Base-by-base conservation (phyloP, 129 eudicot genomes). In the Kitagawia praeruptora region DNA sequence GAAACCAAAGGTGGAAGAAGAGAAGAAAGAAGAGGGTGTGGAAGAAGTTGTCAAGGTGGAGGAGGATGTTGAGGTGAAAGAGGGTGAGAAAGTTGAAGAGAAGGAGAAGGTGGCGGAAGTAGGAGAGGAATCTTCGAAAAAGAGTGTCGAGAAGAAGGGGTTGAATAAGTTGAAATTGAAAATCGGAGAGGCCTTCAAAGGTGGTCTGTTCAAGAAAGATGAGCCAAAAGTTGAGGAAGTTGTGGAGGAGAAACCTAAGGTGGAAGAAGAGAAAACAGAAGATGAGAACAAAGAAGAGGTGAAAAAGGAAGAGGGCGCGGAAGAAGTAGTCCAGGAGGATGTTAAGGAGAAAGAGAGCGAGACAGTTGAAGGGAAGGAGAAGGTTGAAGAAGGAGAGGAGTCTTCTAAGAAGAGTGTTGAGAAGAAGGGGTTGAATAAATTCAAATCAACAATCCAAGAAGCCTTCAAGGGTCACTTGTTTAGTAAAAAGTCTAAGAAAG, bases 401-500 rank as follows among this genome's bases (percentile, higher is more conserved):
- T 49, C 34, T 5, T 31, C 71, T 11, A 74, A 74, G 39, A 74
- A 74, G 77, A 2, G 18, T 74, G 77, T 74, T 49, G 92, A 88
- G 83, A 86, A 81, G 76, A 88, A 86, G 80, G 92, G 89, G 0
- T 78, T 88, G 51, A 73, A 40, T n/a, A 89, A 86, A 64, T 81
- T 88, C 18, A 88, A 86, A 82, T 31, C 86, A 0, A 88, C 78
- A 76, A 80, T 88, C 21, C 85, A 84, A 80, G 87, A 82, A 34
- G 89, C 89, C 75, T 86, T 88, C 75, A 67, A 78, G 19, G 82
- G 70, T 48, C 86, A 84, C 84, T 70, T 88, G 38, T 84, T 88
- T 84, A 77, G 78, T 80, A 86, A 78, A 54, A 79, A 67, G n/a
- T 53, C 28, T 5, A 23, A 28, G 18, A 74, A 74, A n/a, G 70